Conservation (phyloP, 768 basidiomycete genomes). For the Boletales sp. region DNA sequence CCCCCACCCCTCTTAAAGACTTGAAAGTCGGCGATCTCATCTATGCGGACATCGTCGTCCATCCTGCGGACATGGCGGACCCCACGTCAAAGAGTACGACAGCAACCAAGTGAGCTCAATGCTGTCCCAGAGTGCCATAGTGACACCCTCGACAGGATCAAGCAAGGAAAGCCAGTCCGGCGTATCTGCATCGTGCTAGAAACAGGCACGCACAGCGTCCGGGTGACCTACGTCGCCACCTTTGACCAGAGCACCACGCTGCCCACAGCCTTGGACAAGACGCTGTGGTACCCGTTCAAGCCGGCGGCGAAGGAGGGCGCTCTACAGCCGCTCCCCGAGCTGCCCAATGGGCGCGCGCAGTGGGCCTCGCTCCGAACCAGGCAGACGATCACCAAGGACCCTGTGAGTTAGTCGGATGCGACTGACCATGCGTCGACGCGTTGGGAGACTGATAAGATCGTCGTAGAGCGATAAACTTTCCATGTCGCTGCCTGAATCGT, state of each 20-base stretch:
- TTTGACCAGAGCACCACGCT: not conserved
- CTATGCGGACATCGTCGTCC: not conserved
- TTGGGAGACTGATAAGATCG: too few species aligned
- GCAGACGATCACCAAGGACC: not conserved
- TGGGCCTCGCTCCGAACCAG: not conserved
- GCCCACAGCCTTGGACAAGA: not conserved
- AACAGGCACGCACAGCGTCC: not conserved
- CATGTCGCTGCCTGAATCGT: too few species aligned
- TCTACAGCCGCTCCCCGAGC: not conserved
- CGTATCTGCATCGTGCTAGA: not conserved
- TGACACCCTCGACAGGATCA: not conserved
- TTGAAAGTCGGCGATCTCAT: not conserved
- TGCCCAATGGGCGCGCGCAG: not conserved
- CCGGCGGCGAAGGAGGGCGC: not conserved
- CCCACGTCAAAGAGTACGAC: not conserved
- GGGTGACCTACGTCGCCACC: not conserved
- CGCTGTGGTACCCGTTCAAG: not conserved
- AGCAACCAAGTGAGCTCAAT: not conserved
- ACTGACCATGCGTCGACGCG: too few species aligned
- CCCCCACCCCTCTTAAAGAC: not conserved
- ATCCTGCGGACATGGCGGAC: not conserved
- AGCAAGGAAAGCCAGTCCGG: not conserved
- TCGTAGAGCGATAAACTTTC: too few species aligned
- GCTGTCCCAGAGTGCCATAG: not conserved
- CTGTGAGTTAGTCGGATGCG: not conserved